A percentile compares a stretch with the other conserved stretches of the same genome.
Evolutionary conservation across 2,329 filamentous ascomycete species (phyloP).

Genomic region (Xylariaceae sp.): DNA sequence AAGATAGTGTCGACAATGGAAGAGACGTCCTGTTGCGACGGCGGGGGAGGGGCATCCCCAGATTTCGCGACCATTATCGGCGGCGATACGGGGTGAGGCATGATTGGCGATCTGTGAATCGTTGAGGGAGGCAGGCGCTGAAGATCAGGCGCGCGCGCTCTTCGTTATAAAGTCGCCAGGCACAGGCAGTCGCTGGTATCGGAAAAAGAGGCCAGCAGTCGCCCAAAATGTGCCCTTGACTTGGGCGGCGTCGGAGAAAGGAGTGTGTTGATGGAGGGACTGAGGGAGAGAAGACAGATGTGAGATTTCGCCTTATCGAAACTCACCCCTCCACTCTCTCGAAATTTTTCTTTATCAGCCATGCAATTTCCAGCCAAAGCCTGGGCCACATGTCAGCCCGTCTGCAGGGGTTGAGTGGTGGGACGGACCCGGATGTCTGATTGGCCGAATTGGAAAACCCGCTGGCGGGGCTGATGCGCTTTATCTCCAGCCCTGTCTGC

Average conservation of each 20-base stretch:
- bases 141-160: conserved; percentile 1
- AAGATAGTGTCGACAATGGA: conserved; percentile 62
- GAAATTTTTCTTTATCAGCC: conserved; percentile 8
- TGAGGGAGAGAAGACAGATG: conserved; percentile 3
- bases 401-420: no score
- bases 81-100: conserved; percentile 44
- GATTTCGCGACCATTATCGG: conserved; percentile 39
- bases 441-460: no score
- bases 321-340: conserved; percentile 12
- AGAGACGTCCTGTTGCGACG: conserved; percentile 58
- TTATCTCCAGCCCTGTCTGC: no score
- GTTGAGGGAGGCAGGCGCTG: neutral
- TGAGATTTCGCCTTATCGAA: conserved; percentile 12
- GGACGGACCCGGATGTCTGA: no score
- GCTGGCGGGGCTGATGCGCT: no score
- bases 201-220: conserved; percentile 8
- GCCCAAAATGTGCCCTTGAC: conserved; percentile 9
- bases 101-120: conserved; percentile 14
- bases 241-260: conserved; percentile 5
- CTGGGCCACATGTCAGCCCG: neutral
- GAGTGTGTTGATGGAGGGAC: conserved; percentile 1
- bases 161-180: conserved; percentile 4
- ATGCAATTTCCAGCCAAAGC: neutral
- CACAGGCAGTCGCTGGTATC: conserved; percentile 11
- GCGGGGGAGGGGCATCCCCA: conserved; percentile 42